phyloP scores from a whole-genome alignment of 768 basidiomycete species.

The Udeniomyces megalosporus region DNA sequence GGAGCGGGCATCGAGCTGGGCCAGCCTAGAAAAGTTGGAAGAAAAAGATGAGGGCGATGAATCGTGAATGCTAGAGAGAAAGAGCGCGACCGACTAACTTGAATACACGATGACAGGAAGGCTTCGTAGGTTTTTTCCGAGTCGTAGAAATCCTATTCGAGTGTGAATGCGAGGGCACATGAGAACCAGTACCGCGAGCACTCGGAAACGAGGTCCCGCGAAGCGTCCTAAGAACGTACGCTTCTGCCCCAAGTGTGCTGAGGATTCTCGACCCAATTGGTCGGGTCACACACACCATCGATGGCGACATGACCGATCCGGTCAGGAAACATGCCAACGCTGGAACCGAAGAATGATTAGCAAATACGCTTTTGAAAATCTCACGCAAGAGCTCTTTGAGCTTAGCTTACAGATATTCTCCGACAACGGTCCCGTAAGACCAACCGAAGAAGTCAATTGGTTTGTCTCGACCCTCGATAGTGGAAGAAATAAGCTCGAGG shows the following conservation, averaged over 20 bases:
- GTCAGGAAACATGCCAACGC: conserved; percentile 2
- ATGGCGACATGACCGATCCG: neutral
- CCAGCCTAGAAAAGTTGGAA: neutral
- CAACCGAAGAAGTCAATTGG: conserved; percentile 11
- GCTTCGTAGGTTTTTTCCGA: conserved; percentile 3
- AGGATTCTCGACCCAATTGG: conserved; percentile 7
- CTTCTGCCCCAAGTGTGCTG: conserved; percentile 9
- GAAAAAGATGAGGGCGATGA: neutral
- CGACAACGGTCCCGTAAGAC: conserved; percentile 9
- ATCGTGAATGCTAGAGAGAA: no score
- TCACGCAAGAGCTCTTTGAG: neutral
- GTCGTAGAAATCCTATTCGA: conserved; percentile 5
- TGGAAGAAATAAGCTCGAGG: neutral
- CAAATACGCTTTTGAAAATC: neutral
- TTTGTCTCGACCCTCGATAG: conserved; percentile 1
- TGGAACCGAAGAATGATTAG: no score
- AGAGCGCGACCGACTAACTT: neutral
- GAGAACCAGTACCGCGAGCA: no score
- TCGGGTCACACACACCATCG: conserved; percentile 10
- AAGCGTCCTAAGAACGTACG: neutral
- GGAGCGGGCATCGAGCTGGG: neutral
- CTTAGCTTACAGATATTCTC: neutral
- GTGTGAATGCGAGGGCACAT: neutral
- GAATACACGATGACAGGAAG: neutral
- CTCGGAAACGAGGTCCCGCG: neutral